phyloP scores from a whole-genome alignment of 1,284 basidiomycete species.

The Calocybe gambosa region DNA sequence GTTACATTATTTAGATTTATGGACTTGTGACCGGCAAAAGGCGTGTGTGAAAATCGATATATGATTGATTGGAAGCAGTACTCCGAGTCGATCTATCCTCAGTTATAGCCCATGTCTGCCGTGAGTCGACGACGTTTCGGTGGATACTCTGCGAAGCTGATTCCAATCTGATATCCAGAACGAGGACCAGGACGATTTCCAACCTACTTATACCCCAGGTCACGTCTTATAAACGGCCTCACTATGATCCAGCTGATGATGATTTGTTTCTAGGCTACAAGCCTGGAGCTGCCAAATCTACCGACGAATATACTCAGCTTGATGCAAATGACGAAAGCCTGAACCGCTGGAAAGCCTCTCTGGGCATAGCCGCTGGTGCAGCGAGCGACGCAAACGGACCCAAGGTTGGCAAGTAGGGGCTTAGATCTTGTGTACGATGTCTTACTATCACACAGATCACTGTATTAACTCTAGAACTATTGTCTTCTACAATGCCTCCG shows the following conservation, averaged over 20 bases:
- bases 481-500: conserved; percentile 58
- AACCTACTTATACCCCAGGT: conserved; percentile 62
- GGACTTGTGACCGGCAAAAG: conserved; percentile 29
- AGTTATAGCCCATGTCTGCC: conserved; percentile 8
- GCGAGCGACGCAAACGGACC: conserved; percentile 42
- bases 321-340: conserved; percentile 85
- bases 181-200: conserved; percentile 64
- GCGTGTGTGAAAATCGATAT: conserved; percentile 43
- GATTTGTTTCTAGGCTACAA: conserved; percentile 57
- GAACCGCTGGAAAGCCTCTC: conserved; percentile 84
- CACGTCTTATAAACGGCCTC: conserved; percentile 14
- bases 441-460: conserved; percentile 44
- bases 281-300: conserved; percentile 53
- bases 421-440: neutral
- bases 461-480: conserved; percentile 64
- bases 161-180: conserved; percentile 21
- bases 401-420: conserved; percentile 42
- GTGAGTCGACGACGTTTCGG: conserved; percentile 16
- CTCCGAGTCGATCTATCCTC: conserved; percentile 8
- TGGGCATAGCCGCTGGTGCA: conserved; percentile 68
- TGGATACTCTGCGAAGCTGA: conserved; percentile 4
- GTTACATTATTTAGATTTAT: neutral
- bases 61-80: conserved; percentile 1
- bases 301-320: conserved; percentile 69
- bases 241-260: conserved; percentile 14